A percentile compares a stretch with the other conserved stretches of the same genome.
Evolutionary conservation across 176 grass and related monocot species (phyloP).

Genomic region (Oryza nivara): DNA sequence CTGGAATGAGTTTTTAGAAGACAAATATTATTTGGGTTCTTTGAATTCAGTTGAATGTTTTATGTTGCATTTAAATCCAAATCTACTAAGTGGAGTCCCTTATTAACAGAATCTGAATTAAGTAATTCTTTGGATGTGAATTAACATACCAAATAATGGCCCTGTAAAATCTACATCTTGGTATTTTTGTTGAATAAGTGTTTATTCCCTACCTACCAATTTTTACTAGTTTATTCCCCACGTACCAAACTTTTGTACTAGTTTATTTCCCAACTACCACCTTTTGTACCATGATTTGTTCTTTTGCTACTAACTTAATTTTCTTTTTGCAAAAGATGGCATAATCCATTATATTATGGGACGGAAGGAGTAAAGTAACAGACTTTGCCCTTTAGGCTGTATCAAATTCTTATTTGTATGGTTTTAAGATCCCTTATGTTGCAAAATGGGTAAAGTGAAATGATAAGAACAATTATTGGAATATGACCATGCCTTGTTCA

Average conservation of each 20-base stretch:
- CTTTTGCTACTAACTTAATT: too few species aligned
- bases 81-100: background rate
- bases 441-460: background rate
- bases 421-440: background rate
- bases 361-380: background rate
- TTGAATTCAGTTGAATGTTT: background rate
- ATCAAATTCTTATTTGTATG: background rate
- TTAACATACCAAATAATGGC: background rate
- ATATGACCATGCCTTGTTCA: background rate
- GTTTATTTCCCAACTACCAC: too few species aligned
- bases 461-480: background rate
- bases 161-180: background rate
- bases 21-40: background rate
- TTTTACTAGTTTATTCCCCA: too few species aligned
- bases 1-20: background rate
- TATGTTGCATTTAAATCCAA: background rate
- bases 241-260: too few species aligned
- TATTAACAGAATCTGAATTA: background rate
- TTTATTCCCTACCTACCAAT: too few species aligned
- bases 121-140: background rate
- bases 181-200: background rate
- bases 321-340: too few species aligned
- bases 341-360: too few species aligned
- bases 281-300: too few species aligned
- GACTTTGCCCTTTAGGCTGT: background rate